Evolutionary conservation across 331 rosid genomes (phyloP), one percentile per base, ranked within the genome.

Genomic region (Arachis monticola): DNA sequence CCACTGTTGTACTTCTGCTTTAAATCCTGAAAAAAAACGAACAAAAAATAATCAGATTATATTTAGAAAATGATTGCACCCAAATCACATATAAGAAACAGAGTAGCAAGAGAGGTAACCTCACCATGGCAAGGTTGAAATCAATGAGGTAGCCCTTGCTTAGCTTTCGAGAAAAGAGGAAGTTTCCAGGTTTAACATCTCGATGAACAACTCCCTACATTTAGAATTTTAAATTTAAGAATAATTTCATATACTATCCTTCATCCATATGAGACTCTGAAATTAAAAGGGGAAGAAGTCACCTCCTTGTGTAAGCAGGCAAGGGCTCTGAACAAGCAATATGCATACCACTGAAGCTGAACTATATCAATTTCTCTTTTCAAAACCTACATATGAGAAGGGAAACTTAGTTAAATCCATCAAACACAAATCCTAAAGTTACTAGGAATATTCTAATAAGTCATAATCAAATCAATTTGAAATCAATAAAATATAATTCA

Each of bases 111-210:
- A 58, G 70, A 78, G 57, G 75, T 48, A 56, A 48, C 13, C 88
- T 80, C 79, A 90, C 96, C 96, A 80, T 56, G 59, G 96, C 91
- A 64, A 88, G 93, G 75, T 90, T 90, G 81, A 90, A 90, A 75
- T 90, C 96, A 63, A 90, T 86, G 42, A 90, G 91, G 75, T 88
- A 88, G 62, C 96, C 96, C 65, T 88, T 86, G 69, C 51, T 85
- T 56, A 83, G 82, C 81, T 77, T 86, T 47, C 84, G 82, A 59
- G 90, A 88, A 80, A 88, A 90, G 52, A 90, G 96, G 77, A 90
- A 90, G 64, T 90, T 90, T 14, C 96, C 96, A 62, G 96, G 96
- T 81, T 88, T 90, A 65, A 90, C 78, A 78, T 90, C 96, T 78
- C 96, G 79, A 59, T 90, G 93, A 38, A 84, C 62, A 11, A 86